Percentiles rank a stretch among this genome's conserved stretches.
phyloP scores from a whole-genome alignment of 192 early-diverging fungal genomes.

The Geranomyces michiganensis region DNA sequence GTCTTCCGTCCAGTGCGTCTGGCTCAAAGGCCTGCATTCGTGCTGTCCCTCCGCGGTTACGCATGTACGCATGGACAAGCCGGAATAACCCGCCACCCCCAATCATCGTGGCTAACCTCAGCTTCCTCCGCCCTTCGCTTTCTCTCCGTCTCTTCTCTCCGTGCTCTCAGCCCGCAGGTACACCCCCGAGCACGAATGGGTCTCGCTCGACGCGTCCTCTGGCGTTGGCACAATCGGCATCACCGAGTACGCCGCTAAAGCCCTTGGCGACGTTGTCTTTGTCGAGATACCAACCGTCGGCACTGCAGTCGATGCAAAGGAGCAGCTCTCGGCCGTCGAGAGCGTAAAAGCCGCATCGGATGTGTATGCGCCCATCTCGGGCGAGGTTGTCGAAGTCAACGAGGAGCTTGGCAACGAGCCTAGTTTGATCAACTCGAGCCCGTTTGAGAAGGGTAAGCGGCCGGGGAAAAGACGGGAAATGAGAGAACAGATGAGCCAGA shows the following conservation, averaged over 20 bases:
- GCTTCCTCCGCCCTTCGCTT: neutral
- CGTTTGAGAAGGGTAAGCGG: constrained; percentile 72
- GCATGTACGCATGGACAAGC: constrained; percentile 10
- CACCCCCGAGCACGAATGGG: constrained; percentile 93
- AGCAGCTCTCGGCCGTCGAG: constrained; percentile 82
- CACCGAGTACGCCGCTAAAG: constrained; percentile 86
- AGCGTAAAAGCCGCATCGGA: constrained; percentile 95
- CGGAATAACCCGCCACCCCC: neutral
- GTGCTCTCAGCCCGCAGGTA: constrained; percentile 55
- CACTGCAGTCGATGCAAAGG: constrained; percentile 60
- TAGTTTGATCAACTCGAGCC: constrained; percentile 74
- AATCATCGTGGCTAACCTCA: neutral
- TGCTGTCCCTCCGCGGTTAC: constrained; percentile 15
- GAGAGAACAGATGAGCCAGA: too few relatives aligned
- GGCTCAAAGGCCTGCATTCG: neutral
- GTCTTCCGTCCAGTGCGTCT: neutral
- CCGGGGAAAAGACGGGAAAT: too few relatives aligned
- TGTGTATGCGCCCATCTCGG: constrained; percentile 84
- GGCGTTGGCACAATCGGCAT: constrained; percentile 86
- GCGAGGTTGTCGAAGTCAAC: constrained; percentile 83
- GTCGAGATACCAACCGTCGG: constrained; percentile 83
- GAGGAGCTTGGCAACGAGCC: constrained; percentile 64
- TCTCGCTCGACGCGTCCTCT: constrained; percentile 60
- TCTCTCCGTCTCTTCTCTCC: too few relatives aligned
- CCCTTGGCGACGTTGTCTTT: constrained; percentile 94